These are phyloP conservation scores for Triticum urartu DNA, from an alignment of 176 grass and related monocot species.

Conservation along the genomic window DNA sequence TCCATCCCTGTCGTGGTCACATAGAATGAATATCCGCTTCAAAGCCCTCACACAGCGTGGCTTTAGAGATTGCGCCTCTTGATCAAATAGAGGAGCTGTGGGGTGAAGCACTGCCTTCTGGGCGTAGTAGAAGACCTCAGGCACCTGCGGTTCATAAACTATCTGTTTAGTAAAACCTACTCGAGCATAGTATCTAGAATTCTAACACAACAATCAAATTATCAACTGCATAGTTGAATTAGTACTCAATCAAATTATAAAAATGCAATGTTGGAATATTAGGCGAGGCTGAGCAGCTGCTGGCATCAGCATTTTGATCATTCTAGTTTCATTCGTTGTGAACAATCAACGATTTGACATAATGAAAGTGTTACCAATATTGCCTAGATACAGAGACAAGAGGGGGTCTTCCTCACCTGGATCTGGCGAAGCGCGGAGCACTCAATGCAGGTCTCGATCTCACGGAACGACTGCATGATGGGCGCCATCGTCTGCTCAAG, in stretches of 20 bases:
- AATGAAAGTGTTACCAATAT: not conserved
- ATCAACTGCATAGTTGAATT: not conserved
- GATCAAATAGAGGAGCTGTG: slow-evolving; percentile 91
- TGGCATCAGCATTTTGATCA: not conserved
- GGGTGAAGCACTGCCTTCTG: slow-evolving; percentile 96
- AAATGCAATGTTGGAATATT: not conserved
- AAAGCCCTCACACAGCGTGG: slow-evolving; percentile 90
- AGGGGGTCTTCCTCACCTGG: slow-evolving; percentile 52
- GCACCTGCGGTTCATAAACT: slow-evolving; percentile 47
- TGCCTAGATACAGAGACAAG: not conserved
- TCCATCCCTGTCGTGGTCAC: slow-evolving; percentile 88
- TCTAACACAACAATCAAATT: not conserved
- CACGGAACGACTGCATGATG: slow-evolving; percentile 89
- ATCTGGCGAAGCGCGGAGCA: slow-evolving; percentile 95
- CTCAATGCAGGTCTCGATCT: slow-evolving; percentile 98
- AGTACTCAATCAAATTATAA: not conserved
- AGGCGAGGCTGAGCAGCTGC: not conserved
- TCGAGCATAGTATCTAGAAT: not conserved
- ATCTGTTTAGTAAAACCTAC: not conserved
- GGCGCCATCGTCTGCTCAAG: slow-evolving; percentile 96
- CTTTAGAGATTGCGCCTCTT: slow-evolving; percentile 86
- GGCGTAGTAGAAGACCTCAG: slow-evolving; percentile 94
- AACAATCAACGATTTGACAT: not conserved
- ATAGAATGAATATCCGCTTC: slow-evolving; percentile 93
- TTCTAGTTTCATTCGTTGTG: not conserved